Evolutionary conservation across 768 basidiomycete genomes (phyloP), one percentile per base, ranked within the genome.

Genomic region (Hericium alpestre): DNA sequence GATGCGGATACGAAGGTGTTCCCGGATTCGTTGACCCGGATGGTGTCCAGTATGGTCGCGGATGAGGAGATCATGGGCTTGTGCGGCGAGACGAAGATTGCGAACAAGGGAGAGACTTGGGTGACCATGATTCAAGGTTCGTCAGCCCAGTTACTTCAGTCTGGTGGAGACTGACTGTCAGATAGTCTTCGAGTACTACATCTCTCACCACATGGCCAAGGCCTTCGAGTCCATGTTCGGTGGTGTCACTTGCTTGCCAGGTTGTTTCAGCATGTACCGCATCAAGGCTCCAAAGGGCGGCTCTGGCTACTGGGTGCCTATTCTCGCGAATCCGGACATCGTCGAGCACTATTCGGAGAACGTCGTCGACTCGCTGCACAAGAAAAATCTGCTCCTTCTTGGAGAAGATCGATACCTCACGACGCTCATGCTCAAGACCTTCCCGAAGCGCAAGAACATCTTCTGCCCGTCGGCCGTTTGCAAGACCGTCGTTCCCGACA

Each of bases 211-310:
- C 70, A 81, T 94, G 79, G 95, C 93, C 40, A 99, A 99, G 76
- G 95, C 95, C 3, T 98, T 98, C 77, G 96, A 99, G 74, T 93
- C 94, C 3, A 94, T 95, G 86, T 98, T 98, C 65, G 96, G 96
- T 66, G 93, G 95, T 79, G 96, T 99, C 7, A 98, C 96, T 56
- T 99, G 96, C 81, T 79, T 99, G 62, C 96, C 96, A 22, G 96
- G 96, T 62, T 99, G 96, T 76, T 99, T 99, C 81, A 91, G 87
- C 63, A 98, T 97, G 95, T 98, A 98, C 74, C 86, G 96, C 63
- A 93, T 97, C 83, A 99, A 98, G 74, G 90, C 94, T 15, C 94
- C 94, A n/a, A 99, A 98, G 72, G 93, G 93, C 50, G 86, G 88
- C 58, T 81, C 81, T 50, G 94, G 93, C 15, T 98, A 92, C 72